phyloP scores from a whole-genome alignment of 2,329 filamentous ascomycete genomes.

The Shiraia sp. region DNA sequence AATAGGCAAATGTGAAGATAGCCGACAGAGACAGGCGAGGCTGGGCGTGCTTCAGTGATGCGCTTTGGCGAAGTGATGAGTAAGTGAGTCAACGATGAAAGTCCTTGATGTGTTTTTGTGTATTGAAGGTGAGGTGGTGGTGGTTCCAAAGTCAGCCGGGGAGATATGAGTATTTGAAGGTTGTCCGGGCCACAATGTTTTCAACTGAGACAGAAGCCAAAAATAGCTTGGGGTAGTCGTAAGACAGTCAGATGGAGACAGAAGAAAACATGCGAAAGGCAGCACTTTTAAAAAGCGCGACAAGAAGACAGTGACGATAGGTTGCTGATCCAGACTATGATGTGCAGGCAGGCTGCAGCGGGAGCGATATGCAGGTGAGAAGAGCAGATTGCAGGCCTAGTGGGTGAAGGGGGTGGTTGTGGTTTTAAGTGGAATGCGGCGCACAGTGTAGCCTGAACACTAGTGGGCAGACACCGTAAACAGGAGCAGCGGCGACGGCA shows the following conservation, averaged over 20 bases:
- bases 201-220: slow-evolving; percentile 32
- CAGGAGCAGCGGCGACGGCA: slow-evolving; percentile 15
- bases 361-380: slow-evolving; percentile 23
- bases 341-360: slow-evolving; percentile 32
- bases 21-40: slow-evolving; percentile 8
- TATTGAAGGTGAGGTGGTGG: not conserved
- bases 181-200: too few species aligned
- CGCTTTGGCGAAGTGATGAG: slow-evolving; percentile 2
- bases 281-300: too few species aligned
- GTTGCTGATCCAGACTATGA: slow-evolving; percentile 24
- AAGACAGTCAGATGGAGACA: too few species aligned
- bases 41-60: slow-evolving; percentile 1
- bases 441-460: slow-evolving; percentile 40
- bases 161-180: not conserved
- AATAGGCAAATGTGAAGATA: slow-evolving; percentile 18
- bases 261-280: too few species aligned
- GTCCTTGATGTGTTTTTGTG: not conserved
- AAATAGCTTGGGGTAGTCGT: slow-evolving; percentile 17
- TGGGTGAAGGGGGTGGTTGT: slow-evolving; percentile 21
- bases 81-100: slow-evolving; percentile 1
- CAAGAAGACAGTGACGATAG: slow-evolving; percentile 30
- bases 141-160: too few species aligned
- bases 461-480: too few species aligned
- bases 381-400: slow-evolving; percentile 27
- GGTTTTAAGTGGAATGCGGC: slow-evolving; percentile 33